phyloP scores from a whole-genome alignment of 768 basidiomycete genomes.

The Candolleomyces eurysporus region DNA sequence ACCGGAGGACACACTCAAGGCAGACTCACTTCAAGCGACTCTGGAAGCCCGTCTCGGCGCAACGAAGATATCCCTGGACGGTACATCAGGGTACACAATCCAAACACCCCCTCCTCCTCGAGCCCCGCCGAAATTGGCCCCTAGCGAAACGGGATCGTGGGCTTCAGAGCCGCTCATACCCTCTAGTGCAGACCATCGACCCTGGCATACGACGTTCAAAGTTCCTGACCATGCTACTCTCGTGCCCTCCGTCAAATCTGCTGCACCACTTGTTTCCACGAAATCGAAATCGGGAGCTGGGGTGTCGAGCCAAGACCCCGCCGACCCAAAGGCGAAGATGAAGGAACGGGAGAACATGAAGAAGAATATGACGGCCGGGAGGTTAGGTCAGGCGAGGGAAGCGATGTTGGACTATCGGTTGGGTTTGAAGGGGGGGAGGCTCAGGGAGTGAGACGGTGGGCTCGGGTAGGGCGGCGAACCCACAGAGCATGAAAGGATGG shows the following conservation, averaged over 20 bases:
- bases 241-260: constrained; percentile 50
- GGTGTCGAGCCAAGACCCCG: neutral
- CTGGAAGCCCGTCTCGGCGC: too few species aligned
- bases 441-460: constrained; percentile 12
- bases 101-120: constrained; percentile 4
- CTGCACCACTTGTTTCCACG: constrained; percentile 35
- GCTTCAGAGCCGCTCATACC: constrained; percentile 53
- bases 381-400: constrained; percentile 65
- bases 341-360: constrained; percentile 51
- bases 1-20: neutral
- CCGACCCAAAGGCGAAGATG: constrained; percentile 24
- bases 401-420: constrained; percentile 75
- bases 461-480: constrained; percentile 40
- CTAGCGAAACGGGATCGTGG: constrained; percentile 36
- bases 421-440: constrained; percentile 35
- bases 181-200: constrained; percentile 53
- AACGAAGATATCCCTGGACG: too few species aligned
- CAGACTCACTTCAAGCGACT: too few species aligned
- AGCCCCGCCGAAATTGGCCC: constrained; percentile 15
- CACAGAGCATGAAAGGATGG: constrained; percentile 73
- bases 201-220: constrained; percentile 71
- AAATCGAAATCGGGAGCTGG: neutral
- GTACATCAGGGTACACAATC: constrained; percentile 11
- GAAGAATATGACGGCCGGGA: constrained; percentile 48
- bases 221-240: constrained; percentile 50